Evolutionary conservation across 2,329 filamentous ascomycete genomes (phyloP), one percentile per base, ranked within the genome.

Genomic region (Truncatella angustata): DNA sequence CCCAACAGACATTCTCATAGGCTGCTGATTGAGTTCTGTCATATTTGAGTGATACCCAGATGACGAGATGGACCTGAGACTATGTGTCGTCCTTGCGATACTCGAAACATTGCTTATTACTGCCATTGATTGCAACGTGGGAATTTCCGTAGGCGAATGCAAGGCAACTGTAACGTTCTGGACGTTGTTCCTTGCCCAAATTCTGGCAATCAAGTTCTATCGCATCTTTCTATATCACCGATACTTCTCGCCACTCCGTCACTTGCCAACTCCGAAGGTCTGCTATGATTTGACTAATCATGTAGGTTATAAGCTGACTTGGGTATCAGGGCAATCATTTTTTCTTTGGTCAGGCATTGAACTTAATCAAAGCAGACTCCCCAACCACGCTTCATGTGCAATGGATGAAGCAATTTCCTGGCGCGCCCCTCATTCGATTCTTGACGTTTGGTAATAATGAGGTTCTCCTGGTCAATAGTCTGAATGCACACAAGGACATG

Each of bases 401-500:
- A 4, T 65, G 62, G 63, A 59, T 58, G 49, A 46, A 54, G 14
- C 34, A 61, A 36, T 57, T 56, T 49, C 64, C 63, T 3, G 44
- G 58, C 3, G 59, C 60, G 10, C 58, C 58, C 2, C 53, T 68
- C 20, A 63, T 68, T 39, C 57, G 63, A 7, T 66, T 63, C 42
- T 51, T 65, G 0, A 55, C 51, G 18, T 58, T 63, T 34, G 60
- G 50, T 11, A 64, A 66, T 54, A 43, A 53, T 3, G 65, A 66
- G 43, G 51, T 61, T 1, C 44, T 69, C 5, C 46, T 68, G 1
- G 51, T 63, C 16, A 64, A 55, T 20, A 61, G 51, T 28, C 47
- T 63, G 4, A 49, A 48, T 6, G 58, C 63, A 9, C 52, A 56
- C 37, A 54, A 56, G 35, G 63, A 63, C 43, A 58, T 70, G 3